These are phyloP conservation scores for Phaseolus lunatus DNA, from an alignment of 306 rosid species.

Conservation along the genomic window DNA sequence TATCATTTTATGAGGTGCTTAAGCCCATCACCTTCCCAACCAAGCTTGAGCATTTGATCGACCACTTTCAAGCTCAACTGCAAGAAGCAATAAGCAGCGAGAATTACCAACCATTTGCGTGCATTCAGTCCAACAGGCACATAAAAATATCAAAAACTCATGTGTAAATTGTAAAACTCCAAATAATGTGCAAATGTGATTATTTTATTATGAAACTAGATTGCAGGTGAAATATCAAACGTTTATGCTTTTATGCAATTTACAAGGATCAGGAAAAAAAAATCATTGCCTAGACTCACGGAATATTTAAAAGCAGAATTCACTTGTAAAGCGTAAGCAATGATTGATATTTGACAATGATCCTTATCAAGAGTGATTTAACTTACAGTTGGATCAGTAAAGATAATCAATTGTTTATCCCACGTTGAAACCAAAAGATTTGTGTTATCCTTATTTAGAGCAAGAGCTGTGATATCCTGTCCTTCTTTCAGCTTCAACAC, in stretches of 20 bases:
- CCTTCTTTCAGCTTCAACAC: slow-evolving; percentile 69
- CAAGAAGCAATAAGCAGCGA: slow-evolving; percentile 48
- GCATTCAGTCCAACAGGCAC: slow-evolving; percentile 26
- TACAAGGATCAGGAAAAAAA: slow-evolving; percentile 23
- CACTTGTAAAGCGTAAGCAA: slow-evolving; percentile 18
- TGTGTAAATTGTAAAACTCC: slow-evolving; percentile 15
- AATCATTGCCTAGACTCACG: slow-evolving; percentile 4
- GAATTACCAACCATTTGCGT: slow-evolving; percentile 40
- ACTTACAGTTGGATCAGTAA: slow-evolving; percentile 96
- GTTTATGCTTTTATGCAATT: slow-evolving; percentile 21
- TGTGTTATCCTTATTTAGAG: slow-evolving; percentile 83
- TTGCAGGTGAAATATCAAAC: slow-evolving; percentile 20
- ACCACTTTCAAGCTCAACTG: slow-evolving; percentile 99
- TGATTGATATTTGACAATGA: slow-evolving; percentile 30
- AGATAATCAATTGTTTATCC: slow-evolving; percentile 82
- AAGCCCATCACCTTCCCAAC: slow-evolving; percentile 95
- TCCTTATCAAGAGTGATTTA: slow-evolving; percentile 28
- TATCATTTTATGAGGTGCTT: slow-evolving; percentile 72
- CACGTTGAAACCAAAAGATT: slow-evolving; percentile 91
- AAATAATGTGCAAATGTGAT: neutral
- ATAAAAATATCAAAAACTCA: slow-evolving; percentile 35
- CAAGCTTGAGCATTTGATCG: slow-evolving; percentile 97
- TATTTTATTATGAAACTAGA: slow-evolving; percentile 21
- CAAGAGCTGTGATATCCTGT: slow-evolving; percentile 89
- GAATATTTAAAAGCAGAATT: slow-evolving; percentile 12